These are phyloP conservation scores for Fusarium solani-melongenae DNA, from an alignment of 2,329 filamentous ascomycete genomes.

Conservation along the genomic window DNA sequence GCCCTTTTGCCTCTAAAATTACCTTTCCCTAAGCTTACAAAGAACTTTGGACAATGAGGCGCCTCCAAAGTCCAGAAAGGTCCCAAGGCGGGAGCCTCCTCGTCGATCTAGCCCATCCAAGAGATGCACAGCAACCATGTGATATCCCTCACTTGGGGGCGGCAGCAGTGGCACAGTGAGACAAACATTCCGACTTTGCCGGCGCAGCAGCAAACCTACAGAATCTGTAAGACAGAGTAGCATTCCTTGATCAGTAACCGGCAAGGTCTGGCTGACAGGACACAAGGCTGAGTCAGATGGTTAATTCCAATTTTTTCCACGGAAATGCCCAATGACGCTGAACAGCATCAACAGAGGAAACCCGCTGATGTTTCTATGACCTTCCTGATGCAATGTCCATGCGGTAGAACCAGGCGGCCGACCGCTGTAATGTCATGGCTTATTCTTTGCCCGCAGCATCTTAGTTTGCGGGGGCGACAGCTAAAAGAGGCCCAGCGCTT, in stretches of 20 bases:
- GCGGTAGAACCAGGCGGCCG: background rate
- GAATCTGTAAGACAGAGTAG: background rate
- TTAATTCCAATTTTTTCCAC: background rate
- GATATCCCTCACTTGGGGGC: background rate
- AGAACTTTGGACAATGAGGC: conserved; percentile 14
- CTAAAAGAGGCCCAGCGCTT: background rate
- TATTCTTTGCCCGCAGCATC: background rate
- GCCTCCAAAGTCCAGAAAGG: background rate
- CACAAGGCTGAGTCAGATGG: conserved; percentile 24
- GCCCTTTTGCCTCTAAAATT: background rate
- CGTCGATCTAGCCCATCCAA: background rate
- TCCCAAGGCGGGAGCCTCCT: background rate
- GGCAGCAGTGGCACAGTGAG: background rate
- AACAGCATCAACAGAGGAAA: background rate
- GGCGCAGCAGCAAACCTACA: background rate
- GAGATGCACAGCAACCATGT: background rate
- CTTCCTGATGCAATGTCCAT: background rate
- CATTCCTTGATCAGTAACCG: background rate
- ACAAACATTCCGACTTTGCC: background rate
- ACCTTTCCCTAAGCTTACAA: background rate
- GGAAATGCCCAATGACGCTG: background rate
- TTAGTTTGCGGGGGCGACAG: background rate
- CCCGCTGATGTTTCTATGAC: background rate
- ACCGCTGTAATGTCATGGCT: background rate
- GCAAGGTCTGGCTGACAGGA: background rate